Evolutionary conservation across 192 early-diverging fungal genomes (phyloP), one percentile per base, ranked within the genome.

Genomic region (Coemansia reversa): DNA sequence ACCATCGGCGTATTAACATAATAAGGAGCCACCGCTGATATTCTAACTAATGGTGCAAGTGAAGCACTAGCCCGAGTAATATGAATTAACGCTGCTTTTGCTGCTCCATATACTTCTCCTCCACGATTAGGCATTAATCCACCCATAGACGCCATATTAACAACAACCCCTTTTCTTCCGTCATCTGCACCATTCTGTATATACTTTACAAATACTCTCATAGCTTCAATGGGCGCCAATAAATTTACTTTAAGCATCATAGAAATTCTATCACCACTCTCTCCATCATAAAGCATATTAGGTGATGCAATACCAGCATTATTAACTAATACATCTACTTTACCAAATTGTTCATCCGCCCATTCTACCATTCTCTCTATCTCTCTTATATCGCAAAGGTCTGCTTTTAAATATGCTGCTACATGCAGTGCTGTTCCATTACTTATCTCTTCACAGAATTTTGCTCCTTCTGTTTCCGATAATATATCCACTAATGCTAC

Each of bases 1-100:
- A 79, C 76, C 76, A 79, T 79, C 0, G 76, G 76, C 20, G 76
- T 70, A 7, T 55, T 53, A 8, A 79, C 76, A 29, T 74, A 79
- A 32, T 79, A 79, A 0, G 76, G 76, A 19, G 76, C 76, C 11
- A 79, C 50, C 0, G 76, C 76, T 1, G 60, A 64, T 0, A 79
- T 71, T 3, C 76, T 71, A 1, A 79, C 58, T 24, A 49, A 22
- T 9, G 76, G 76, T 0, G 65, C 62, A 49, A 79, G 28, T 8
- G 65, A 56, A 3, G n/a, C 33, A 55, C 76, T 74, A 0, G 76
- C 71, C 3, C 63, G 53, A 5, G 76, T 79, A 47, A 79, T 32
- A 30, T 79, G 71, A 16, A 79, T 60, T 1, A 79, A 29, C 2
- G 48, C 76, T 0, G 76, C 76, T 47, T 79, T 79, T 23, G 71